These are phyloP conservation scores for Hymenoscyphus repandus DNA, from an alignment of 2,329 filamentous ascomycete species.

Conservation along the genomic window DNA sequence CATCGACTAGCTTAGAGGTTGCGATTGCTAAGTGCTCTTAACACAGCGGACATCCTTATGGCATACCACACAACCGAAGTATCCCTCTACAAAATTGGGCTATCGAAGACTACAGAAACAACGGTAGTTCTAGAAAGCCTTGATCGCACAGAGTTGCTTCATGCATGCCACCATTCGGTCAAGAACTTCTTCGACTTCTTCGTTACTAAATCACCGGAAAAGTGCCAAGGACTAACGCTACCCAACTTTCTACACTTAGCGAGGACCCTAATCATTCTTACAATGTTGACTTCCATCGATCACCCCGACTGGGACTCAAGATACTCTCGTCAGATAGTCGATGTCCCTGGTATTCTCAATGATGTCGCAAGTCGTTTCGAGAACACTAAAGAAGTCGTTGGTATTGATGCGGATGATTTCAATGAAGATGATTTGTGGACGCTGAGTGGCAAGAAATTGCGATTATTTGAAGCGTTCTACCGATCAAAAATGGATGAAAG, in stretches of 20 bases:
- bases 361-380: conserved; percentile 29
- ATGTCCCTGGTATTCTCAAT: conserved; percentile 31
- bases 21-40: not conserved
- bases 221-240: conserved; percentile 11
- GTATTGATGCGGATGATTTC: conserved; percentile 8
- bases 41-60: conserved; percentile 7
- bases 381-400: conserved; percentile 1
- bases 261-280: conserved; percentile 32
- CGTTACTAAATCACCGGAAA: conserved; percentile 7
- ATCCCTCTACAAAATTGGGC: conserved; percentile 15
- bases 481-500: conserved; percentile 5
- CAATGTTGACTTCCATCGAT: conserved; percentile 33
- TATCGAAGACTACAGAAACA: conserved; percentile 7
- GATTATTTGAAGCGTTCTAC: conserved; percentile 8
- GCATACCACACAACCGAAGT: conserved; percentile 6
- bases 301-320: conserved; percentile 36
- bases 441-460: conserved; percentile 1
- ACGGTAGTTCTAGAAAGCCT: conserved; percentile 8
- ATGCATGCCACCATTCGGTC: conserved; percentile 13
- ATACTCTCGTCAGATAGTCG: conserved; percentile 31
- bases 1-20: not conserved
- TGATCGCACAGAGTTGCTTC: conserved; percentile 16
- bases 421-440: conserved; percentile 10
- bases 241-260: conserved; percentile 29
- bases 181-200: conserved; percentile 13